Base-by-base conservation (phyloP, 2,329 filamentous ascomycete genomes). In the Cordyceps cateniannulata region DNA sequence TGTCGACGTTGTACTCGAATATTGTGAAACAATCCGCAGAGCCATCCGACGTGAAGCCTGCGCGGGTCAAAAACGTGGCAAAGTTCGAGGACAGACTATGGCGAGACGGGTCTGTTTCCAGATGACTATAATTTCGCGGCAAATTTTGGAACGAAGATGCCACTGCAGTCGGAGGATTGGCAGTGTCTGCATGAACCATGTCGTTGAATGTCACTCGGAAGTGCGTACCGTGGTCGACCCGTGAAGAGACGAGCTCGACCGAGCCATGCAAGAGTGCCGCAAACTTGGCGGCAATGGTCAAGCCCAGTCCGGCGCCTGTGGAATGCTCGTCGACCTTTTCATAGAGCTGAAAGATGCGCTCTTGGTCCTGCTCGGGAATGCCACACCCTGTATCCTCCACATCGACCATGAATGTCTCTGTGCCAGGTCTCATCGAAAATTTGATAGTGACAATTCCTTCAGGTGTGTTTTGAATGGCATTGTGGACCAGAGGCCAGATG, bases 281-380 rank as follows among this genome's bases (percentile, higher is more conserved):
- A 22, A 78, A 74, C 44, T 76, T 77, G 9, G 68, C 66, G 4
- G 77, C 72, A 0, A 80, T 66, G 0, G 76, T 77, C 16, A 80
- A 64, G 0, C 78, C 77, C 0, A 79, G 68, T 0, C 77, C 76
- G 29, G 74, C 74, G 3, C 77, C 73, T 2, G 69, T 70, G 0
- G 75, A 72, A 40, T 76, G 69, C 0, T 63, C 62, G 38, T 72
- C 69, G 1, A 73, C 70, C 38, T 78, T 79, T 45, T 78, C 76
- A 22, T 79, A 78, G 0, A 76, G 67, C 3, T 75, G 68, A 29
- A 79, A 79, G 4, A 79, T 76, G 3, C 74, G 72, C 3, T 67
- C 24, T 3, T 74, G 72, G 7, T 78, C 66, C 3, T 69, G 64
- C 1, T 63, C 53, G 1, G 63, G 62, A n/a, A 79, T 76, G 2